These are phyloP conservation scores for Conticribra guillardii DNA, from an alignment of 108 stramenopile species.

Conservation along the genomic window DNA sequence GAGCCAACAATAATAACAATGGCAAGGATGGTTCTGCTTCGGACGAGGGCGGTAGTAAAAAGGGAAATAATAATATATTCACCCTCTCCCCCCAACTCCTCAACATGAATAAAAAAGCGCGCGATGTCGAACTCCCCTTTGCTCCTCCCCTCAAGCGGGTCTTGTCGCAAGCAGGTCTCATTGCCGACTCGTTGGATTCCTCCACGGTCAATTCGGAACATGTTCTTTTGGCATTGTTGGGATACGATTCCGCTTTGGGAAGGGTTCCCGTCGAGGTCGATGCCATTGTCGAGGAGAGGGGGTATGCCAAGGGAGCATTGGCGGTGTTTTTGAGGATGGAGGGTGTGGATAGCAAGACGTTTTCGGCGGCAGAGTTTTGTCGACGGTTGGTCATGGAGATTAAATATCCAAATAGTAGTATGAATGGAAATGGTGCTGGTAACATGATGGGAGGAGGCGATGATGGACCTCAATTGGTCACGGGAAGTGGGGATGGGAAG, in stretches of 20 bases:
- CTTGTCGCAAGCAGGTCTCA: constrained; percentile 52
- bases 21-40: no score
- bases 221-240: constrained; percentile 70
- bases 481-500: constrained; percentile 39
- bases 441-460: constrained; percentile 10
- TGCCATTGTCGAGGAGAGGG: constrained; percentile 32
- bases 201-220: constrained; percentile 65
- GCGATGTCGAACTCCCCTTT: constrained; percentile 69
- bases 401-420: constrained; percentile 48
- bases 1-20: no score
- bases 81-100: constrained; percentile 35
- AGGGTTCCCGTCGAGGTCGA: constrained; percentile 41
- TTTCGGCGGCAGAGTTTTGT: constrained; percentile 69
- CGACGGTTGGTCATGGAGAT: constrained; percentile 65
- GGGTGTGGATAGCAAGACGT: constrained; percentile 41
- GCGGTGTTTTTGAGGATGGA: constrained; percentile 70
- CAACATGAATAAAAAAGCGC: constrained; percentile 55
- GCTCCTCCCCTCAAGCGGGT: constrained; percentile 56
- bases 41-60: constrained; percentile 11
- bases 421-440: no score
- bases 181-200: constrained; percentile 64
- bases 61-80: constrained; percentile 29
- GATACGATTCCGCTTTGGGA: constrained; percentile 51
- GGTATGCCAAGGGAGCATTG: constrained; percentile 56
- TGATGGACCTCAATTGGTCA: constrained; percentile 60